Base-by-base conservation (phyloP, 2,329 filamentous ascomycete species). In the Fusarium pseudoanthophilum region DNA sequence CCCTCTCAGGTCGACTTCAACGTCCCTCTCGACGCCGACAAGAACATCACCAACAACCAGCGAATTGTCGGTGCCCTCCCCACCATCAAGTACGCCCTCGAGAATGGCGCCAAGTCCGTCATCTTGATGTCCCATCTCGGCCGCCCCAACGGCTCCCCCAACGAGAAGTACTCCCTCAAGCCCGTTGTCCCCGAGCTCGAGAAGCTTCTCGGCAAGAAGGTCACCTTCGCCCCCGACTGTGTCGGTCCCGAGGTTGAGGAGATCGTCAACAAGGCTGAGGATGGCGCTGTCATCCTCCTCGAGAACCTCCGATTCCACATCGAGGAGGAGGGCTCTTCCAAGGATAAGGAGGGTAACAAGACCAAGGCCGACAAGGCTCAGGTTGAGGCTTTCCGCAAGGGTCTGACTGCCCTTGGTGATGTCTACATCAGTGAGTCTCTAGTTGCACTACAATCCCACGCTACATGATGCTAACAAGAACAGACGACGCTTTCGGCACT, bases 221-320 rank as follows among this genome's bases (percentile, higher is more conserved):
- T 99, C 78, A 92, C 91, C 80, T 95, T 99, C 84, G 92, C 95
- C 63, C 90, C 94, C 42, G 96, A 98, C 86, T 96, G 90, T 79
- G 95, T 98, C 67, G 96, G 96, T 75, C 87, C 92, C 72, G 92
- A 97, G 85, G 93, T 95, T 62, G 96, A 99, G 89, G 92, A 93
- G 79, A 92, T 92, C 57, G 95, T 98, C 78, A 94, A 92, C 87
- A 92, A 92, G 83, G 94, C 95, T 72, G 89, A 88, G 62, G 89
- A 90, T 78, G 96, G 95, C 78, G 90, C 94, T 79, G 91, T 99
- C 62, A 89, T 99, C 66, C 90, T 99, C 39, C 89, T 99, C 60
- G 96, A 99, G 91, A 99, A 99, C 89, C 87, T 99, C 85, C 94
- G 96, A 77, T 99, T 98, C 90, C 96, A 99, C 85, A 89, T 94